Base-by-base conservation (phyloP, 2,329 filamentous ascomycete genomes). In the Dryadomyces sulphureus region DNA sequence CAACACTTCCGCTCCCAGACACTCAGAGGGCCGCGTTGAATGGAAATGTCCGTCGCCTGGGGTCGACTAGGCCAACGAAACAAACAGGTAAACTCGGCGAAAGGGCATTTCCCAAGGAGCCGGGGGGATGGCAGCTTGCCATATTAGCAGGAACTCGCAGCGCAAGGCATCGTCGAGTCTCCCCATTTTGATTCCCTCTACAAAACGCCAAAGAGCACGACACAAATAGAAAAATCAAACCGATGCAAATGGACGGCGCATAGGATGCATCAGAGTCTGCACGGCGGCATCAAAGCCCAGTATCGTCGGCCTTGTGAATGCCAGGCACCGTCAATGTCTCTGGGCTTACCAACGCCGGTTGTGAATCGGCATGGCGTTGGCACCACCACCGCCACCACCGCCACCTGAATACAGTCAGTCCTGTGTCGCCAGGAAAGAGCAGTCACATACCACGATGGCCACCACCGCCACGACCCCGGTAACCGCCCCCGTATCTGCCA, bases 401-500 rank as follows among this genome's bases (percentile, higher is more conserved):
- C n/a, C n/a, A n/a, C n/a, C n/a, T n/a, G n/a, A n/a, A n/a, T n/a
- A n/a, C n/a, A n/a, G n/a, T n/a, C n/a, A n/a, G n/a, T n/a, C n/a
- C n/a, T n/a, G n/a, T n/a, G n/a, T n/a, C n/a, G n/a, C n/a, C n/a
- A n/a, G n/a, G n/a, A 36, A 17, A 36, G 17, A 16, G 16, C 34
- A 36, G 27, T 7, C 20, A n/a, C 46, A 38, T 67, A 60, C 62
- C 62, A 65, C 58, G 60, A 41, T 47, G 38, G 12, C 48, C 64
- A 69, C 70, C 69, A 61, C 71, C 68, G 56, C 69, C 68, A 54
- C 79, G 72, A 55, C 77, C 75, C 54, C 82, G 78, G 61, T 81
- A 81, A 57, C 84, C 79, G 57, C 84, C 79, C 58, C 82, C 78
- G 58, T 77, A 81, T 53, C 82, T 75, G 58, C 84, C 78, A 54